These are phyloP conservation scores for Diplotaxis tenuifolia DNA, from an alignment of 345 rosid genomes.

Conservation along the genomic window DNA sequence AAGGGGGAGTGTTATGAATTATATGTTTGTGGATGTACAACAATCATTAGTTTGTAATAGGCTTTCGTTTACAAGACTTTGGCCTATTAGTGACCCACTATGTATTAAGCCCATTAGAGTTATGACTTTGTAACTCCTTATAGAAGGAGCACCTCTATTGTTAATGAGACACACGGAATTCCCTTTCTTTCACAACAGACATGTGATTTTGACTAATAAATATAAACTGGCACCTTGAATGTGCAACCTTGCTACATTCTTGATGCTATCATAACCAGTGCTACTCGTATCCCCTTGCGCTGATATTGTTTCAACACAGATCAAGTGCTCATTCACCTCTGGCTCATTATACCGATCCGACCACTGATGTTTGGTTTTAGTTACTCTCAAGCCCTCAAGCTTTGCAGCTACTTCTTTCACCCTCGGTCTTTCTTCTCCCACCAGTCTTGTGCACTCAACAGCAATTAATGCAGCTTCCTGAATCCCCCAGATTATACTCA, in stretches of 20 bases:
- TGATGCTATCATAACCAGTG: constrained; percentile 11
- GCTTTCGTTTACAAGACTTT: no score
- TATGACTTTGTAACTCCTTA: no score
- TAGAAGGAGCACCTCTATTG: no score
- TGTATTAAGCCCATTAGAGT: no score
- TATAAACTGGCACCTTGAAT: neutral
- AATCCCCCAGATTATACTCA: constrained; percentile 12
- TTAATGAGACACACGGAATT: no score
- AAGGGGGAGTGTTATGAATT: no score
- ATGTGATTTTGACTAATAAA: neutral
- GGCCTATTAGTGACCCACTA: no score
- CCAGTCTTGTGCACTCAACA: constrained; percentile 21
- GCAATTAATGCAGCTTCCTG: constrained; percentile 28
- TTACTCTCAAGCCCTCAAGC: constrained; percentile 26
- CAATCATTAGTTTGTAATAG: no score
- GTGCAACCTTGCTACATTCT: neutral
- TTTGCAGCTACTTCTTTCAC: constrained; percentile 44
- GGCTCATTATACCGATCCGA: neutral
- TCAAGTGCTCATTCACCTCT: constrained; percentile 19
- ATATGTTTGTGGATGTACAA: no score
- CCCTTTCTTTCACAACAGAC: no score
- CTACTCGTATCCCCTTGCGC: neutral
- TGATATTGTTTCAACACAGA: neutral
- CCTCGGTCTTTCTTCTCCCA: constrained; percentile 23
- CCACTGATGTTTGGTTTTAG: constrained; percentile 10